Percentiles rank a stretch among this genome's conserved stretches.
Evolutionary conservation across 495 filamentous ascomycete genomes (phyloP).

Genomic region (Penicillium dipodomyicola): DNA sequence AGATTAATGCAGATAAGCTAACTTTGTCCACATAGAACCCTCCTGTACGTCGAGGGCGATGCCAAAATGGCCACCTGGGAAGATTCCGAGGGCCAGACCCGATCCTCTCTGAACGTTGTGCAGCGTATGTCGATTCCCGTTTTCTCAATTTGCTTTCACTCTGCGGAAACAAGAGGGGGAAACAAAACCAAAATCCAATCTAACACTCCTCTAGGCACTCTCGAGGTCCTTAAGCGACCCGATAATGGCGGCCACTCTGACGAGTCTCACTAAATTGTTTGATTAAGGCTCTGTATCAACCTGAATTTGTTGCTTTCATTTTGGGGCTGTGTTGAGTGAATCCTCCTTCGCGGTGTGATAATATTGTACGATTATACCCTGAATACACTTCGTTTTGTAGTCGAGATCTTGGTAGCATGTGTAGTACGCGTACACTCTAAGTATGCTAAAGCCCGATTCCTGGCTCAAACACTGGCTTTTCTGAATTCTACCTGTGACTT

Average conservation of each 20-base stretch:
- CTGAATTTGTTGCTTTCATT: constrained; percentile 3
- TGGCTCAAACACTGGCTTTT: too few relatives aligned
- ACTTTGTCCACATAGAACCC: constrained; percentile 46
- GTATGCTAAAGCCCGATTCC: neutral
- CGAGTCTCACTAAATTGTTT: constrained; percentile 19
- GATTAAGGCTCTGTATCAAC: neutral
- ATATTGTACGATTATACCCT: constrained; percentile 36
- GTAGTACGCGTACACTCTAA: neutral
- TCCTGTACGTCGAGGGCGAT: constrained; percentile 74
- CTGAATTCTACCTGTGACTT: too few relatives aligned
- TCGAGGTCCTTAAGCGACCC: constrained; percentile 61
- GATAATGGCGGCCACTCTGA: constrained; percentile 4
- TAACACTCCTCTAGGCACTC: constrained; percentile 35
- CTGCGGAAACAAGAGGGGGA: neutral
- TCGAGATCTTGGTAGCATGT: neutral
- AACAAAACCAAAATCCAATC: neutral
- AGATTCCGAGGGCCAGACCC: constrained; percentile 61
- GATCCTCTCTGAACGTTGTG: constrained; percentile 57
- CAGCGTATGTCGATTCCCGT: constrained; percentile 59
- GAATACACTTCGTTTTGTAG: constrained; percentile 23
- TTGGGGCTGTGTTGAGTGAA: neutral
- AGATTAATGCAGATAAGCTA: constrained; percentile 4
- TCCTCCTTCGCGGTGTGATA: constrained; percentile 21
- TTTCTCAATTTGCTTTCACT: neutral
- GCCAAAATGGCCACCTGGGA: constrained; percentile 58